Percentiles rank a stretch among this genome's conserved stretches.
These are phyloP conservation scores for Coniella vitis DNA, from an alignment of 2,329 filamentous ascomycete species.

Conservation along the genomic window DNA sequence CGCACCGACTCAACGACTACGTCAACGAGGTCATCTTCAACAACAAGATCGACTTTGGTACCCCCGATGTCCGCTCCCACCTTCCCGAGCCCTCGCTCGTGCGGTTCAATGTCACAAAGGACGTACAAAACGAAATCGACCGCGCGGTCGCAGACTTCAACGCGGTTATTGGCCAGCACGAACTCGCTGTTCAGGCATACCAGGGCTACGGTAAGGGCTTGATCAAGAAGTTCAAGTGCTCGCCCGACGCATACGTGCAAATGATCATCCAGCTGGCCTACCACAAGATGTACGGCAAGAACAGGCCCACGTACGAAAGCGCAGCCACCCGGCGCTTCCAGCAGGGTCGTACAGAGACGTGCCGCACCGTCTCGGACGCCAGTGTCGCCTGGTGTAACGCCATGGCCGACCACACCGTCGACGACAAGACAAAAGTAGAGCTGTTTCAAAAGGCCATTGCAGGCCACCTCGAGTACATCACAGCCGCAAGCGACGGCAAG, in stretches of 20 bases:
- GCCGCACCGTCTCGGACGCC: conserved; percentile 84
- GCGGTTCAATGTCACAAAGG: conserved; percentile 69
- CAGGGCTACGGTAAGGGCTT: conserved; percentile 96
- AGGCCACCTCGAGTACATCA: conserved; percentile 84
- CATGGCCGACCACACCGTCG: conserved; percentile 63
- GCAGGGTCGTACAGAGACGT: conserved; percentile 92
- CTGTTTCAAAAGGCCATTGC: conserved; percentile 77
- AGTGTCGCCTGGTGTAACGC: conserved; percentile 83
- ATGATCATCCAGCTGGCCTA: conserved; percentile 98
- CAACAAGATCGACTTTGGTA: conserved; percentile 87
- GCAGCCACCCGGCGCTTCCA: conserved; percentile 93
- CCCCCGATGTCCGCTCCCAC: conserved; percentile 69
- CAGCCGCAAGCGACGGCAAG: conserved; percentile 80
- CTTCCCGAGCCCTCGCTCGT: conserved; percentile 74
- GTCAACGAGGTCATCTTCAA: conserved; percentile 86
- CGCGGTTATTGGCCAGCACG: conserved; percentile 75
- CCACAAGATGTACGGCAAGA: conserved; percentile 98
- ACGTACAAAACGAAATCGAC: conserved; percentile 71
- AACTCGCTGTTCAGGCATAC: conserved; percentile 90
- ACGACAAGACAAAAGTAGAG: conserved; percentile 59
- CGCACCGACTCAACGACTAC: conserved; percentile 93
- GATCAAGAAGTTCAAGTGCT: conserved; percentile 99
- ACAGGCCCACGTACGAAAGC: conserved; percentile 94
- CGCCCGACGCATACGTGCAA: conserved; percentile 94
- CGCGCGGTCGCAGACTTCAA: conserved; percentile 73